Conservation (phyloP, 2,329 filamentous ascomycete species). For the Alternaria atra region DNA sequence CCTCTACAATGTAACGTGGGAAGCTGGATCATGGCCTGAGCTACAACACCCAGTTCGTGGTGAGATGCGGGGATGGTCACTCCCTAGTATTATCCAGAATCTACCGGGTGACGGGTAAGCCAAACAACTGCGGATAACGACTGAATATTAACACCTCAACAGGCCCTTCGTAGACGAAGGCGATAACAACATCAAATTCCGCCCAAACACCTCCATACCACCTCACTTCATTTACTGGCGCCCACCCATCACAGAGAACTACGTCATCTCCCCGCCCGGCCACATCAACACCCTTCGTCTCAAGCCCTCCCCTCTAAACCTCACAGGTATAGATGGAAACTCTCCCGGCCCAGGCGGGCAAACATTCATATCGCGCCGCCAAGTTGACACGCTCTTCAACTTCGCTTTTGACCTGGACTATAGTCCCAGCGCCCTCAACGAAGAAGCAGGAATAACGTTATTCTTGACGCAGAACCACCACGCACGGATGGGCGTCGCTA, state of each 20-base stretch:
- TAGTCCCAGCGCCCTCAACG: conserved; percentile 47
- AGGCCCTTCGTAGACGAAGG: conserved; percentile 53
- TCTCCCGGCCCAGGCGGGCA: conserved; percentile 57
- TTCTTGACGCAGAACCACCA: conserved; percentile 64
- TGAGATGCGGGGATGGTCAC: conserved; percentile 51
- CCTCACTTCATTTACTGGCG: conserved; percentile 65
- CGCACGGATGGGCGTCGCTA: conserved; percentile 55
- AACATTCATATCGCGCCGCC: conserved; percentile 62
- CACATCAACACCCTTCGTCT: conserved; percentile 59
- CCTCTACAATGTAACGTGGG: conserved; percentile 34
- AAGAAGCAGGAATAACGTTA: conserved; percentile 63
- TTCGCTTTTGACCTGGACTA: conserved; percentile 61
- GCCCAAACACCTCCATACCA: conserved; percentile 56
- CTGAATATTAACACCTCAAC: neutral
- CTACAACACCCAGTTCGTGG: conserved; percentile 56
- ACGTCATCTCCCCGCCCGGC: conserved; percentile 57
- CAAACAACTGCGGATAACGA: neutral
- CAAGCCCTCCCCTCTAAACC: conserved; percentile 60
- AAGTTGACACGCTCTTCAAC: conserved; percentile 64
- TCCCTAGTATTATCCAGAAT: conserved; percentile 48
- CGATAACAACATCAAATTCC: conserved; percentile 57
- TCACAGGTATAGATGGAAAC: conserved; percentile 62
- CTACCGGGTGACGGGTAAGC: conserved; percentile 52
- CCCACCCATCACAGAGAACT: conserved; percentile 57
- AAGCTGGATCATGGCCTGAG: conserved; percentile 54